Conservation (phyloP, 2,329 filamentous ascomycete genomes). For the Penicillium sp. region DNA sequence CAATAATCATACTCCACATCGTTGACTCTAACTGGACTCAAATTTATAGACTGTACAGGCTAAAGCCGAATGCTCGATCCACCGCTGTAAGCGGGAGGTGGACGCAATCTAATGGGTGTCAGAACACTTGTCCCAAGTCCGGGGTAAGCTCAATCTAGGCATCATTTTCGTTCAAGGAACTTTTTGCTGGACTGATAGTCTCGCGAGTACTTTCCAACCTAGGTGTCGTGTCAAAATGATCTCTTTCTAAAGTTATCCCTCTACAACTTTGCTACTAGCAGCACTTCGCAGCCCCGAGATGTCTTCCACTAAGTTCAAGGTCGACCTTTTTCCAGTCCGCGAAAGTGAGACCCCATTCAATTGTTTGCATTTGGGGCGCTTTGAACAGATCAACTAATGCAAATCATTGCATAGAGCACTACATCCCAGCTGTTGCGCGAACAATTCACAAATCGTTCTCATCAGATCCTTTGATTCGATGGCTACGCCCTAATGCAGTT, state of each 20-base stretch:
- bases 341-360: background rate
- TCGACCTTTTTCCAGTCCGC: conserved; percentile 12
- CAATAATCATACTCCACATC: too few relatives aligned
- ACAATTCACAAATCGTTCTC: conserved; percentile 27
- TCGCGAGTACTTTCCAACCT: background rate
- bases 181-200: background rate
- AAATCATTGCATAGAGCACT: conserved; percentile 11
- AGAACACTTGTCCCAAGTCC: background rate
- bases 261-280: too few relatives aligned
- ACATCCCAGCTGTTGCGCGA: conserved; percentile 15
- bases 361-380: too few relatives aligned
- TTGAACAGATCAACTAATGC: background rate
- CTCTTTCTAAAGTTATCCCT: background rate
- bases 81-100: conserved; percentile 4
- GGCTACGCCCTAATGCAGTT: conserved; percentile 23
- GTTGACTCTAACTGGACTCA: too few relatives aligned
- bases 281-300: background rate
- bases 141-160: background rate
- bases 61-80: background rate
- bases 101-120: background rate
- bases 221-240: background rate
- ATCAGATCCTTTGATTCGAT: conserved; percentile 27
- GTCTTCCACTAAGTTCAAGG: background rate
- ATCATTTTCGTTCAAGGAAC: background rate
- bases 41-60: too few relatives aligned